Percentiles rank a stretch among this genome's conserved stretches.
phyloP scores from a whole-genome alignment of 768 basidiomycete genomes.

The Termitomyces sp. region DNA sequence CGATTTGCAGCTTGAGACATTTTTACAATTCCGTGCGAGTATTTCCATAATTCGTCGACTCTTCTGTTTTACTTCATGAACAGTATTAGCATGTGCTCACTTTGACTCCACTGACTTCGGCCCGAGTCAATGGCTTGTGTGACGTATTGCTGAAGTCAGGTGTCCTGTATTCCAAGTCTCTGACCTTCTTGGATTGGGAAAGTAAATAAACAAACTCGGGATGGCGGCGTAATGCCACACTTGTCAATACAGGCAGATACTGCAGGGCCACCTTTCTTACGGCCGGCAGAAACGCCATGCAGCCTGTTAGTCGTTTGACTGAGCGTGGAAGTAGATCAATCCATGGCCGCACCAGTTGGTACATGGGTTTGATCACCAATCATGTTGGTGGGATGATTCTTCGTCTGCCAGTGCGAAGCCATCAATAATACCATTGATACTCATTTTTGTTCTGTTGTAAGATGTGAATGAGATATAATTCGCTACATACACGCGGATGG shows the following conservation, averaged over 20 bases:
- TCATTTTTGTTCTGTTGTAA: not conserved
- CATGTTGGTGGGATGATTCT: not conserved
- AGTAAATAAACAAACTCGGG: not conserved
- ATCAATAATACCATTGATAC: not conserved
- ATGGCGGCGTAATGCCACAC: not conserved
- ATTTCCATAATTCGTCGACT: not conserved
- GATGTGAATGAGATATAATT: not conserved
- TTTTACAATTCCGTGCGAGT: not conserved
- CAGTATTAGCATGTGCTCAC: not conserved
- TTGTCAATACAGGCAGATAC: not conserved
- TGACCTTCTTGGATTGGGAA: not conserved
- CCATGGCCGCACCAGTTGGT: too few species aligned
- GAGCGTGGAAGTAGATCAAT: not conserved
- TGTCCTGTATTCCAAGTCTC: not conserved
- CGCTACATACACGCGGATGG: not conserved
- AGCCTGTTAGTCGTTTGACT: not conserved
- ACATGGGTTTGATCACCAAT: not conserved
- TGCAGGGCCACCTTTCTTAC: not conserved
- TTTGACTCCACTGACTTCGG: too few species aligned
- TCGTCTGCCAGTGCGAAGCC: not conserved
- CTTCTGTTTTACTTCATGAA: not conserved
- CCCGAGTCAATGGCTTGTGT: too few species aligned
- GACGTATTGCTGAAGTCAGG: too few species aligned
- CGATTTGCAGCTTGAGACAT: not conserved
- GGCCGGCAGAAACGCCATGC: not conserved